A percentile compares a stretch with the other conserved stretches of the same genome.
phyloP scores from a whole-genome alignment of 1,284 basidiomycete genomes.

The Ceratobasidium theobromae region DNA sequence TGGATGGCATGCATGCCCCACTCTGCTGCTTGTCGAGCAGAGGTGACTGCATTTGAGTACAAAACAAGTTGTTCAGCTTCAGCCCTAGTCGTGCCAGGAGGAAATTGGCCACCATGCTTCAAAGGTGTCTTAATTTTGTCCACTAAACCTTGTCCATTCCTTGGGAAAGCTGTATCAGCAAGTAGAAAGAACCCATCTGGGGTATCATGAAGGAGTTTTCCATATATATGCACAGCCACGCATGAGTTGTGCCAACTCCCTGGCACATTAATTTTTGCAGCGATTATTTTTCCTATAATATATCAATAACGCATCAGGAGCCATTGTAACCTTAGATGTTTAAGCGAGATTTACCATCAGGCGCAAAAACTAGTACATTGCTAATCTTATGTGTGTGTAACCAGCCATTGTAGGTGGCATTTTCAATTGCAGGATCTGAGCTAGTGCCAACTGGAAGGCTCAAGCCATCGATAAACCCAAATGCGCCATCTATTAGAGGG shows the following conservation, averaged over 20 bases:
- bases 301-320: neutral
- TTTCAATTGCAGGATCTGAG: slow-evolving; percentile 48
- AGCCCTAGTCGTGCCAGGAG: slow-evolving; percentile 34
- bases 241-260: slow-evolving; percentile 54
- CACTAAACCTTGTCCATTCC: slow-evolving; percentile 40
- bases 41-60: slow-evolving; percentile 45
- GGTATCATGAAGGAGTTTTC: slow-evolving; percentile 42
- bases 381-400: slow-evolving; percentile 47
- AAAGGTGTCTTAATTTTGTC: slow-evolving; percentile 48
- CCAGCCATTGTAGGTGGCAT: slow-evolving; percentile 56
- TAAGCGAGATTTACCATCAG: slow-evolving; percentile 45
- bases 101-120: slow-evolving; percentile 45
- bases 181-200: slow-evolving; percentile 49
- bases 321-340: neutral
- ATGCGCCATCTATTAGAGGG: slow-evolving; percentile 47
- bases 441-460: slow-evolving; percentile 39
- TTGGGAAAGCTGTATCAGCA: slow-evolving; percentile 51
- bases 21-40: slow-evolving; percentile 49
- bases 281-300: slow-evolving; percentile 45
- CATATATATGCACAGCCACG: slow-evolving; percentile 47
- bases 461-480: slow-evolving; percentile 44
- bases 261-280: slow-evolving; percentile 46
- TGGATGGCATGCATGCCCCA: slow-evolving; percentile 51
- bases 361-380: slow-evolving; percentile 41
- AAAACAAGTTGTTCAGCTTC: slow-evolving; percentile 38